Base-by-base conservation (phyloP, 1,139 yeast species). In the Suhomyces maxii region DNA sequence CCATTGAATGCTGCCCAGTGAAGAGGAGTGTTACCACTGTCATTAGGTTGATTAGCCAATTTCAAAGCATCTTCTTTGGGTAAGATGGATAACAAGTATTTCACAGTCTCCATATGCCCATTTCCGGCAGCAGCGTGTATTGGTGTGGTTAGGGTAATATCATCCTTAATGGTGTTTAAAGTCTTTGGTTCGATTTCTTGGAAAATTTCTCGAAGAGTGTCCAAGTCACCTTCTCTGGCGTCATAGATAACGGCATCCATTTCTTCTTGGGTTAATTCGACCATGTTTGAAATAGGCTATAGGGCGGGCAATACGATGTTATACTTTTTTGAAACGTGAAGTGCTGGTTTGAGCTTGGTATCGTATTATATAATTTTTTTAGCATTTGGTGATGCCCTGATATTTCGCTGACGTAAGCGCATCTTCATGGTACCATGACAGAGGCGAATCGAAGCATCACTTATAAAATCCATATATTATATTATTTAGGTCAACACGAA, bases 1-100 rank as follows among this genome's bases (percentile, higher is more conserved):
- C 97, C 98, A 59, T 88, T 90, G 55, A 82, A 79, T 0, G 96
- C 80, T 1, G 98, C 97, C 99, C 99, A 93, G 64, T 93, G 98
- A 52, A 93, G 74, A 0, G 98, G 86, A 0, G 99, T 90, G 63
- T 93, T 93, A 5, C 98, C 98, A 30, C 86, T 82, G 40, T 81
- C 86, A 63, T 93, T 93, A 47, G 72, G 76, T 25, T 73, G 68
- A 46, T 82, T 76, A 30, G 86, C 82, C 41, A 84, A 68, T 23
- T 60, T 56, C 28, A 63, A 65, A 34, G 80, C 79, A 31, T 79
- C 76, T 37, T 73, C 75, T 46, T 68, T 61, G 1, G 69, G 48
- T 6, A 85, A 57, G 33, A 83, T 61, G 1, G 80, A 72, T 38
- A 89, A 62, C 39, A 89, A 69, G 59, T 78, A 86, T 56, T 79